Conservation (phyloP, 2,329 filamentous ascomycete species). For the Aureobasidium mangrovei region DNA sequence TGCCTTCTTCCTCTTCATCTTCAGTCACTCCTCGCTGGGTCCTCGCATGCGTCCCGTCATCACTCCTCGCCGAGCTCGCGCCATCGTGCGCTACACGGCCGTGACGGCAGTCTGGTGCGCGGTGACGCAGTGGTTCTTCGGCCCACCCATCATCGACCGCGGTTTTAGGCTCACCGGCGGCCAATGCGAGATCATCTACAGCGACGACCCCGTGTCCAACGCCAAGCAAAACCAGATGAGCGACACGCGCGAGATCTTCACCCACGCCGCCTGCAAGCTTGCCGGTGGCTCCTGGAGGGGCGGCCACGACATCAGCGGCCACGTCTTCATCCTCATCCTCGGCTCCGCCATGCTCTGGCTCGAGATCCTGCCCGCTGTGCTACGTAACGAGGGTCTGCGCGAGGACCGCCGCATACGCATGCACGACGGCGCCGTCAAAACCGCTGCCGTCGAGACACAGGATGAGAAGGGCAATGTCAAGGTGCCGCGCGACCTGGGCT, state of each 20-base stretch:
- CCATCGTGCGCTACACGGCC: slow-evolving; percentile 57
- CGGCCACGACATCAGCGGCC: slow-evolving; percentile 93
- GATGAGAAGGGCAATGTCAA: slow-evolving; percentile 38
- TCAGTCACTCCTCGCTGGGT: slow-evolving; percentile 55
- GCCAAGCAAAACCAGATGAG: slow-evolving; percentile 39
- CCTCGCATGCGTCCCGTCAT: slow-evolving; percentile 33
- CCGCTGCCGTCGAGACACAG: slow-evolving; percentile 33
- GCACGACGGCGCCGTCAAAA: slow-evolving; percentile 52
- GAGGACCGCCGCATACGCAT: slow-evolving; percentile 62
- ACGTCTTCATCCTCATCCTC: slow-evolving; percentile 85
- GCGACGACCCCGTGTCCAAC: slow-evolving; percentile 16
- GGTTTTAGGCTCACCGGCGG: slow-evolving; percentile 85
- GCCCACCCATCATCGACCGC: slow-evolving; percentile 79
- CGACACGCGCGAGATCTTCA: slow-evolving; percentile 48
- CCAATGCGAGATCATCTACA: slow-evolving; percentile 56
- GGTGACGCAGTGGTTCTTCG: slow-evolving; percentile 96
- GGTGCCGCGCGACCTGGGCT: slow-evolving; percentile 22
- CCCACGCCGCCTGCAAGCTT: slow-evolving; percentile 70
- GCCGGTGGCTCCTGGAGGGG: slow-evolving; percentile 78
- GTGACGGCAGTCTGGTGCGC: slow-evolving; percentile 74
- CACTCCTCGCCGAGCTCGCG: slow-evolving; percentile 46
- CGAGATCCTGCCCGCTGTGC: slow-evolving; percentile 60
- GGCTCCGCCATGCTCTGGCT: slow-evolving; percentile 74
- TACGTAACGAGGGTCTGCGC: slow-evolving; percentile 36
- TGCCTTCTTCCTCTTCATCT: slow-evolving; percentile 61